Evolutionary conservation across 2,329 filamentous ascomycete species (phyloP).

Genomic region (Epichloe scottii): DNA sequence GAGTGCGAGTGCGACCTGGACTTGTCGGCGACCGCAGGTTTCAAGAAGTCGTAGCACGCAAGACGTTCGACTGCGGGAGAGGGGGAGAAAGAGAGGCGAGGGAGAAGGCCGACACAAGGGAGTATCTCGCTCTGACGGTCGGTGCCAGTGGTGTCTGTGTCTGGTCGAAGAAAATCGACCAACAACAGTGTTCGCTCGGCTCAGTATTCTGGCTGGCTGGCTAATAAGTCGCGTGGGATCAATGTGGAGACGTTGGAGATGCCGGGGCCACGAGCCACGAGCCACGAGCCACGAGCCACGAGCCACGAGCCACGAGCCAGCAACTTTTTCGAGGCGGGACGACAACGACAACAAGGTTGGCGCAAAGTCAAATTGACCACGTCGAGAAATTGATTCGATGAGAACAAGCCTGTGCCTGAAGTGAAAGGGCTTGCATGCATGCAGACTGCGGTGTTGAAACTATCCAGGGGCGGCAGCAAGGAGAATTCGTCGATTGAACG

Average conservation of each 20-base stretch:
- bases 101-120: not conserved
- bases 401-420: not conserved
- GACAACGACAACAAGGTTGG: not conserved
- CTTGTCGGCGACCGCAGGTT: not conserved
- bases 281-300: no score
- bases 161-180: not conserved
- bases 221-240: not conserved
- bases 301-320: not conserved
- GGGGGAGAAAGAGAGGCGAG: not conserved
- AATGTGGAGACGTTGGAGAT: slow-evolving; percentile 3
- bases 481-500: not conserved
- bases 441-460: not conserved
- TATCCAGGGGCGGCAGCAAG: not conserved
- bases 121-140: not conserved
- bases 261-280: not conserved
- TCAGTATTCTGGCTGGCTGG: not conserved
- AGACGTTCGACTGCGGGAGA: not conserved
- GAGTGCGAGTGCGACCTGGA: not conserved
- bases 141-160: not conserved
- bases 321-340: not conserved
- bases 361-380: not conserved
- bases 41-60: not conserved
- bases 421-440: no score
- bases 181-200: not conserved
- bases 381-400: not conserved